Evolutionary conservation across 495 filamentous ascomycete genomes (phyloP), one percentile per base, ranked within the genome.

Genomic region (Daldinia concentrica): DNA sequence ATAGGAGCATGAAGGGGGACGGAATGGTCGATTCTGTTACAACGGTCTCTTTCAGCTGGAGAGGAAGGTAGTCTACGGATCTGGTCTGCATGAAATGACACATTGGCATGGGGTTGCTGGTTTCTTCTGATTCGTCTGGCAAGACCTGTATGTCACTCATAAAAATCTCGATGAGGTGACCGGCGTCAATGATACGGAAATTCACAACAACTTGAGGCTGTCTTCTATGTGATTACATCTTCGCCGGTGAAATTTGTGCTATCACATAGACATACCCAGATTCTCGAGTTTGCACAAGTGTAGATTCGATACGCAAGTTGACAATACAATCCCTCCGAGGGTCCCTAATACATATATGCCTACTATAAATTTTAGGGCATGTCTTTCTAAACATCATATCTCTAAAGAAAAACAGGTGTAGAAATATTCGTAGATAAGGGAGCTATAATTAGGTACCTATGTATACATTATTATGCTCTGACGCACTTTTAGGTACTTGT

Each of bases 81-180:
- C 78, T 76, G 81, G 82, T 81, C 78, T 80, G 82, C 82, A 82
- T 82, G 77, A 81, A 60, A 77, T 43, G 62, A 72, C 74, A 79
- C 77, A 81, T 76, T 81, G 78, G 82, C 76, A 78, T 77, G 79
- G 81, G 71, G 74, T 81, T 82, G 79, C 80, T 79, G 82, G 76
- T 79, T 78, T 70, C 77, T 76, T 83, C 72, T 81, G 81, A 80
- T 80, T 81, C 75, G 78, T 83, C 81, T 84, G 81, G 82, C 82
- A 82, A 82, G 82, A 79, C 81, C 82, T 83, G 78, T 83, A 79
- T 80, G 81, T 84, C 81, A 83, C 80, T 79, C 78, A 75, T 74
- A 79, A 79, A 77, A 73, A 50, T 69, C 72, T 71, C 62, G 56
- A 72, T 68, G 76, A 74, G 76, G 74, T 78, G 76, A 77, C 74